Conservation (phyloP, 208 protist species). For the Leishmania braziliensis region DNA sequence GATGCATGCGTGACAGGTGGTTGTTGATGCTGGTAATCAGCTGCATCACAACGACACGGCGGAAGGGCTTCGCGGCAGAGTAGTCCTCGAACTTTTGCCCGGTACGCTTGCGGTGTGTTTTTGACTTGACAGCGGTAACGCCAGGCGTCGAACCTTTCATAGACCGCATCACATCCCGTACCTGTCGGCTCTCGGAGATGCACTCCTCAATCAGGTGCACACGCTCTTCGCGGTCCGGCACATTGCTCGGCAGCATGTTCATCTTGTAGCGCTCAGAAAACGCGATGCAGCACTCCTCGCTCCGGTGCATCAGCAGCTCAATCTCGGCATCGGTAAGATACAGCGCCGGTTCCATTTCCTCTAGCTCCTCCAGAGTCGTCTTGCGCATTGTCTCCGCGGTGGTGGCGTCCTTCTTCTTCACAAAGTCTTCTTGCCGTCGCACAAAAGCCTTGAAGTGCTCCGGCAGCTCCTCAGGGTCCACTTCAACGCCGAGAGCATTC, state of each 20-base stretch:
- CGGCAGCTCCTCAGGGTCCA: conserved; percentile 72
- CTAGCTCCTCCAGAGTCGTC: conserved; percentile 69
- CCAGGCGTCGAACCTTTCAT: conserved; percentile 77
- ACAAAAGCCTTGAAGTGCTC: conserved; percentile 84
- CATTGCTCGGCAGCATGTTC: conserved; percentile 58
- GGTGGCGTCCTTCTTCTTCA: conserved; percentile 75
- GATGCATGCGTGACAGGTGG: conserved; percentile 60
- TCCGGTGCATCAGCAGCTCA: conserved; percentile 55
- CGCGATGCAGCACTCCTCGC: conserved; percentile 63
- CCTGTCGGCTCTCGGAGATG: conserved; percentile 78
- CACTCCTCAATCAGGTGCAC: conserved; percentile 76
- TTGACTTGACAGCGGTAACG: conserved; percentile 79
- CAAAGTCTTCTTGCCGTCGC: conserved; percentile 84
- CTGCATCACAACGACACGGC: conserved; percentile 69
- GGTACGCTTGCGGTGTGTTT: conserved; percentile 65
- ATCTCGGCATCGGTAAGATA: conserved; percentile 83
- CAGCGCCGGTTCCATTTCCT: conserved; percentile 79
- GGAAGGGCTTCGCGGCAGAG: conserved; percentile 86
- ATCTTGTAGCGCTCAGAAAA: conserved; percentile 75
- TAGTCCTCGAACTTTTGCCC: conserved; percentile 90
- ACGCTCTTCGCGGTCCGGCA: conserved; percentile 75
- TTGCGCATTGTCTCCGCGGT: conserved; percentile 46
- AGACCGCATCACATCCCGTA: conserved; percentile 79
- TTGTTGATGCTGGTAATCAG: conserved; percentile 56
- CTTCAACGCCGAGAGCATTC: conserved; percentile 65